Evolutionary conservation across 1,139 yeast genomes (phyloP).

Genomic region (Candida pseudocylindracea): DNA sequence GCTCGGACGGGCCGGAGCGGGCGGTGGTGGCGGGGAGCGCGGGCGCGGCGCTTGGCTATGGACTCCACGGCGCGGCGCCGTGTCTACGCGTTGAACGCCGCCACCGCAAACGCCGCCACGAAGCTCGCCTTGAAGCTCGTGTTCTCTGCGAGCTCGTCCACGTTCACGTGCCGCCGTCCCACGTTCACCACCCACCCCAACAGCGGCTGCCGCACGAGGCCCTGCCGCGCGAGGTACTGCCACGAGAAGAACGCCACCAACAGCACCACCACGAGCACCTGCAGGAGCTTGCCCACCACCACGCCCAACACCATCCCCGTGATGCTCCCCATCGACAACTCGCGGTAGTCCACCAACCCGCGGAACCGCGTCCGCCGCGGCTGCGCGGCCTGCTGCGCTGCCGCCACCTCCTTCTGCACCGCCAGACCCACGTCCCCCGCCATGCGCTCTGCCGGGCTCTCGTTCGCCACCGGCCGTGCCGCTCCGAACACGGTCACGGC

Average conservation of each 20-base stretch:
- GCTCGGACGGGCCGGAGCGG: too few species aligned
- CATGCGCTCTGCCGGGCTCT: too few species aligned
- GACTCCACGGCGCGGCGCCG: background rate
- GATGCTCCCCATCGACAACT: slow-evolving; percentile 46
- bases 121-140: slow-evolving; percentile 48
- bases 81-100: slow-evolving; percentile 31
- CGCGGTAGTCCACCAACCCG: slow-evolving; percentile 25
- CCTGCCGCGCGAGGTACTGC: slow-evolving; percentile 38
- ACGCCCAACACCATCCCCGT: slow-evolving; percentile 42
- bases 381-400: background rate
- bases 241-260: slow-evolving; percentile 26
- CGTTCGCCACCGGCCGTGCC: too few species aligned
- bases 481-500: too few species aligned
- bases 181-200: slow-evolving; percentile 21
- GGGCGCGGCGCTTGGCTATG: too few species aligned
- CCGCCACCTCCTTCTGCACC: background rate
- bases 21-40: too few species aligned
- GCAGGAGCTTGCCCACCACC: slow-evolving; percentile 41
- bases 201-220: slow-evolving; percentile 23
- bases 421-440: too few species aligned
- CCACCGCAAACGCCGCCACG: slow-evolving; percentile 31
- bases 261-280: slow-evolving; percentile 29
- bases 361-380: background rate
- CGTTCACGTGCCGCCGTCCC: slow-evolving; percentile 22
- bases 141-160: slow-evolving; percentile 31